Conservation (phyloP, 1,139 yeast species). For the Suhomyces anneliseae region DNA sequence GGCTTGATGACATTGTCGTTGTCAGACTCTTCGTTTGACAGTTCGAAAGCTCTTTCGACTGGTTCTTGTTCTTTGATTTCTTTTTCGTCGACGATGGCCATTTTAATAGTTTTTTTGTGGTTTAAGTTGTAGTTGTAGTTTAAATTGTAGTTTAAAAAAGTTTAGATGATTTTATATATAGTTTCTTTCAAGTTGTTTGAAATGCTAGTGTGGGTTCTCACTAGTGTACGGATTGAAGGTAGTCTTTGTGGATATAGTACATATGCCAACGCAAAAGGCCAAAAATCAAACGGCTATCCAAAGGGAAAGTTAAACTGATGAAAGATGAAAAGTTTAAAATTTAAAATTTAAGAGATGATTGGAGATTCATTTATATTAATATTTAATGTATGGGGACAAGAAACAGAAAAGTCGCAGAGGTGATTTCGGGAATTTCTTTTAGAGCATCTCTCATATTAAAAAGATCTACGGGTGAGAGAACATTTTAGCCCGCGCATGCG, state of each 20-base stretch:
- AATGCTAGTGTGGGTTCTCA: constrained; percentile 1
- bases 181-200: not conserved
- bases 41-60: not conserved
- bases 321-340: too few species aligned
- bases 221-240: constrained; percentile 18
- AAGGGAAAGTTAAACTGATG: too few species aligned
- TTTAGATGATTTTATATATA: not conserved
- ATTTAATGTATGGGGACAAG: too few species aligned
- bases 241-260: constrained; percentile 10
- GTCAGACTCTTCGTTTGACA: constrained; percentile 2
- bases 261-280: not conserved
- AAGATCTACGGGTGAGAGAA: too few species aligned
- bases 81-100: not conserved
- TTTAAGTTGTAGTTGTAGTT: not conserved
- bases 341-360: too few species aligned
- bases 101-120: too few species aligned
- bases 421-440: too few species aligned
- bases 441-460: too few species aligned
- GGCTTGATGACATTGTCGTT: constrained; percentile 1
- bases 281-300: too few species aligned
- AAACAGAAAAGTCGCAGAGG: too few species aligned
- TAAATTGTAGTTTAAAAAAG: not conserved
- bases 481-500: too few species aligned
- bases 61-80: constrained; percentile 2
- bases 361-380: too few species aligned